Base-by-base conservation (phyloP, 1,139 yeast species). In the Diutina pseudorugosa region DNA sequence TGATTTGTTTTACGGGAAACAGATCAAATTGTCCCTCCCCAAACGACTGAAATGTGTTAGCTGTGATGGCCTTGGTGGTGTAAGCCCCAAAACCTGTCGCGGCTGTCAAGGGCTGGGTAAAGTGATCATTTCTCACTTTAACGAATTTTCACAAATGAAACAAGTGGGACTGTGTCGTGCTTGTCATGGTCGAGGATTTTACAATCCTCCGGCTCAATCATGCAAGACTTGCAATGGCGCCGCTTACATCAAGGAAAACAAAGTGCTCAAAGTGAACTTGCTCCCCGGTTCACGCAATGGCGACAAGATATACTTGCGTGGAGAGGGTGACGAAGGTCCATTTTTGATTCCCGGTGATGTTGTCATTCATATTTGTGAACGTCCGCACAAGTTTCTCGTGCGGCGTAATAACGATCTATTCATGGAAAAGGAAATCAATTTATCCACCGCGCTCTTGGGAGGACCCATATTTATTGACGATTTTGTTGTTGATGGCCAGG, bases 291-390 rank as follows among this genome's bases (percentile, higher is more conserved):
- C 58, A 14, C 55, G 55, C 14, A 52, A 54, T 41, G 82, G 82
- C 0, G 80, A 79, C 56, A 67, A 70, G 52, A 73, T 82, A 21
- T 66, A 79, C 1, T 63, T 82, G 19, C 70, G 73, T 21, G 79
- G 82, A 2, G 83, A 79, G 57, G 86, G 83, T 0, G 90, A 84
- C 58, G 85, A 83, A 61, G 84, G 83, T 0, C 66, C 76, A 41
- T 72, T 75, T 56, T 67, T 80, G 2, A 66, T 76, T 1, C 86
- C 90, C 0, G 91, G 91, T 2, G 87, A 84, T 62, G 83, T 84
- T 8, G 66, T 83, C 1, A 76, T 84, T 4, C 70, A 68, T 50
- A 57, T 73, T 47, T 62, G 65, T 19, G 72, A 73, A 57, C 57
- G 60, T 1, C 59, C 65, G 2, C 76, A 73, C 57, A 65, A 66